Evolutionary conservation across 2,329 filamentous ascomycete genomes (phyloP), one percentile per base, ranked within the genome.

Genomic region (Penicillium concentricum): DNA sequence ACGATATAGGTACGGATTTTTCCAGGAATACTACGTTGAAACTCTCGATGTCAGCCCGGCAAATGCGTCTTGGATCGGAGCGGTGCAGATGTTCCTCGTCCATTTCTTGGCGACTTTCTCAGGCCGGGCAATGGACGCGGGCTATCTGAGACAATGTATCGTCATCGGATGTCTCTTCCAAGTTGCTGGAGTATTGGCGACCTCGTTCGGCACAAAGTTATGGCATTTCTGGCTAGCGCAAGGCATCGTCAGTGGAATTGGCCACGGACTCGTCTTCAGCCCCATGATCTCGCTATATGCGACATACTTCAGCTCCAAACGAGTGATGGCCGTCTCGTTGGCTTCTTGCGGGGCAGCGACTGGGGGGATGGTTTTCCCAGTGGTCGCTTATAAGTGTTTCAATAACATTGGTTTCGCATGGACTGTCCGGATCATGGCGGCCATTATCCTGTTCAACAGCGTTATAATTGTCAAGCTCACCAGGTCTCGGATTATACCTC

Each of bases 151-250:
- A 5, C 45, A 60, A 24, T 56, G 54, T 9, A 56, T 56, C 10
- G 15, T 48, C 5, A 22, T 51, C 41, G 54, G 54, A 3, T 56
- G 54, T 22, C 4, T 56, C 5, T 46, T 56, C 1, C 61, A 67
- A 8, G 59, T 79, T 0, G 24, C 79, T 0, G 79, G 80, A 16
- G 73, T 78, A 26, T 78, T 83, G 62, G 72, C 75, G 63, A 79
- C 79, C 9, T 80, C 77, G 32, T 66, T 79, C 1, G 67, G 73
- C 7, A 76, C 65, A 0, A 59, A 66, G 22, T 82, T 81, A 63
- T 82, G 77, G 75, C 78, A 82, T 62, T 69, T 82, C 0, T 73
- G 83, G 30, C 73, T 84, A 5, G 66, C 77, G 0, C 78, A 81
- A 53, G 78, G 76, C 0, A 50, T 80, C 2, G 72, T 67, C 34